Evolutionary conservation across 1,139 yeast species (phyloP), one percentile per base, ranked within the genome.

Genomic region (Taphrina confusa): DNA sequence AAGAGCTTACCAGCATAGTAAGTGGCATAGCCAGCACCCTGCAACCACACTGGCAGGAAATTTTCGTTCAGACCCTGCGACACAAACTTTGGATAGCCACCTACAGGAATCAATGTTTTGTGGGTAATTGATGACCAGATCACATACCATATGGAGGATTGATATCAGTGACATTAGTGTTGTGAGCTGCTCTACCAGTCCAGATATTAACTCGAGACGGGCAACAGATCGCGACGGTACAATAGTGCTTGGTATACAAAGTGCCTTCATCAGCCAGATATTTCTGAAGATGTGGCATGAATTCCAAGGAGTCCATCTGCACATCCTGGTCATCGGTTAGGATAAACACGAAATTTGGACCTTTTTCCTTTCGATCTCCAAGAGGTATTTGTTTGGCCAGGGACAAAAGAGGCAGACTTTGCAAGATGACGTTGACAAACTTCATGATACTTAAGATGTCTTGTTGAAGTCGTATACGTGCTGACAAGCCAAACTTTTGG

Each of bases 11-110:
- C 60, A 28, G 52, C 46, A 30, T 59, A 59, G 34, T 55, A 59
- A 2, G 60, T 59, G 16, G 31, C 60, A 50, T 59, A 59, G 9
- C 62, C 62, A 5, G 60, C 62, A n/a, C 55, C 60, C 27, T 59
- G 46, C 18, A 59, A 30, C 62, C 62, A 59, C 2, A 46, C 33
- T 8, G 62, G 62, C 8, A 59, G 45, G 49, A 34, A 59, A 22
- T 42, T 40, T 18, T 55, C 56, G 16, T 59, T 59, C 44, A 55
- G 44, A 1, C 62, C 62, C 33, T 49, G 49, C 25, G 42, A 40
- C 22, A 55, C 42, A 34, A 55, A 59, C 33, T 59, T 59, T 8
- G 57, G 62, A 14, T 44, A 34, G 4, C 62, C 62, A 18, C 49
- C 49, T 42, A 33, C 2, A 22, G 2, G 2, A 9, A 6, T 42